These are phyloP conservation scores for Phycomyces nitens DNA, from an alignment of 192 early-diverging fungal species.

Conservation along the genomic window DNA sequence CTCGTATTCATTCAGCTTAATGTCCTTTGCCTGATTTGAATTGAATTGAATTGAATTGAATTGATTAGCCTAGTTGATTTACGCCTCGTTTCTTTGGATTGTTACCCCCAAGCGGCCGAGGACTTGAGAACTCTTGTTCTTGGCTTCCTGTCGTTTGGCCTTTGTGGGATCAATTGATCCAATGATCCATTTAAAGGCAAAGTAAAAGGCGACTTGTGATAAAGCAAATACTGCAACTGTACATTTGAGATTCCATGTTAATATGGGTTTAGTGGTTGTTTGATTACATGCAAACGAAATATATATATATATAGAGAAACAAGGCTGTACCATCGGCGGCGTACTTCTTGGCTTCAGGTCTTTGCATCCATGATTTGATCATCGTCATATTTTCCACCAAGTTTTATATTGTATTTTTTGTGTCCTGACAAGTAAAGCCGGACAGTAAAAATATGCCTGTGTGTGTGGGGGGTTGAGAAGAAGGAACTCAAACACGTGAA, in stretches of 20 bases:
- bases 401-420: too few relatives aligned
- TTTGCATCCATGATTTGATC: slow-evolving; percentile 34
- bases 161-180: slow-evolving; percentile 67
- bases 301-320: neutral
- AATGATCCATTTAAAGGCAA: slow-evolving; percentile 81
- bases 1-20: slow-evolving; percentile 91
- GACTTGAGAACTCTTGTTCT: slow-evolving; percentile 69
- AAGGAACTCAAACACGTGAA: too few relatives aligned
- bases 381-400: neutral
- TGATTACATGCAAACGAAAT: neutral
- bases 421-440: too few relatives aligned
- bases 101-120: slow-evolving; percentile 67
- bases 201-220: slow-evolving; percentile 86
- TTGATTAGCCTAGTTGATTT: too few relatives aligned
- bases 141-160: slow-evolving; percentile 70
- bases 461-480: too few relatives aligned
- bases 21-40: slow-evolving; percentile 51
- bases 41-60: too few relatives aligned
- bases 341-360: slow-evolving; percentile 40
- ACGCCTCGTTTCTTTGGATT: neutral
- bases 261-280: neutral
- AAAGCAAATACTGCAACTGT: slow-evolving; percentile 77
- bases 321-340: slow-evolving; percentile 35
- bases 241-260: neutral
- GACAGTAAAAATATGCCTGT: too few relatives aligned